These are phyloP conservation scores for Rhodomyrtus psidioides DNA, from an alignment of 441 rosid genomes.

Conservation along the genomic window DNA sequence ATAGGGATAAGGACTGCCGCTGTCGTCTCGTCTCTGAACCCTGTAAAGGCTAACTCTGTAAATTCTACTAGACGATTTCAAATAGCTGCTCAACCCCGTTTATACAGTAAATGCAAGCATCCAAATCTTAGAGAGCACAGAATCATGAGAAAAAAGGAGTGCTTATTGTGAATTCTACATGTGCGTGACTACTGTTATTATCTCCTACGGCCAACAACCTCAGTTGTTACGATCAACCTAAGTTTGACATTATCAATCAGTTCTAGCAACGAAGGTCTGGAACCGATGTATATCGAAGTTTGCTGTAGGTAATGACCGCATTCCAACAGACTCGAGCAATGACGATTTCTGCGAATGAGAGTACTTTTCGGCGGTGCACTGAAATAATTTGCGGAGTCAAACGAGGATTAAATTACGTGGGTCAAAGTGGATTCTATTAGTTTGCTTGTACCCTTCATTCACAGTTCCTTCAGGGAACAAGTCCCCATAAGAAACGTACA, in stretches of 20 bases:
- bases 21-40: no score
- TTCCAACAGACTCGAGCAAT: neutral
- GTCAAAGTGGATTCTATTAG: neutral
- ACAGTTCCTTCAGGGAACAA: neutral
- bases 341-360: neutral
- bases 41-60: no score
- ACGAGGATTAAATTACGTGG: neutral
- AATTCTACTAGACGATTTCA: no score
- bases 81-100: neutral
- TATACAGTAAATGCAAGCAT: neutral
- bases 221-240: neutral
- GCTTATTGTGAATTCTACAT: no score
- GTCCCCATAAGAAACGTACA: neutral
- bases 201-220: neutral
- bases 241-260: neutral
- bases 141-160: no score
- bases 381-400: neutral
- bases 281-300: neutral
- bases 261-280: neutral
- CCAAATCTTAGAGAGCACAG: no score
- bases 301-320: neutral
- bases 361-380: neutral
- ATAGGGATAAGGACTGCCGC: no score
- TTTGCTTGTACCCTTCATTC: neutral
- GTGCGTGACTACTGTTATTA: no score